Percentiles rank a stretch among this genome's conserved stretches.
Evolutionary conservation across 257 asterid genomes (phyloP).

Genomic region (Solanum gandarillasii): DNA sequence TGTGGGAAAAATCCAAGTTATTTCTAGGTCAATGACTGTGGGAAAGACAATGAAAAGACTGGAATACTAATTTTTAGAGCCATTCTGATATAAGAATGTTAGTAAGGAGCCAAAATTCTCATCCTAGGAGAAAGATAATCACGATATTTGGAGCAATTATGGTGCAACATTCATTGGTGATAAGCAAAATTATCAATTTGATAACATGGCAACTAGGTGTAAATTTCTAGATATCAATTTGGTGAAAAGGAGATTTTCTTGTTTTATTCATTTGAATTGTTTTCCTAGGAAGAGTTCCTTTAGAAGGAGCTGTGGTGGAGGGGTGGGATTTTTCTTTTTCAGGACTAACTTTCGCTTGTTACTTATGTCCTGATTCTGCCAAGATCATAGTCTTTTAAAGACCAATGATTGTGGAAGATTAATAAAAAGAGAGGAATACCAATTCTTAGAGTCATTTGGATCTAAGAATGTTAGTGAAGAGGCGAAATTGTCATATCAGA

Average conservation of each 20-base stretch:
- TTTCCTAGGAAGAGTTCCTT: not conserved
- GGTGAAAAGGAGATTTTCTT: not conserved
- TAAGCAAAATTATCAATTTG: not conserved
- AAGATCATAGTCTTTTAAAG: not conserved
- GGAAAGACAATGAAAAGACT: not conserved
- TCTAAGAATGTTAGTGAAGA: not conserved
- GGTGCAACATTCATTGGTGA: not conserved
- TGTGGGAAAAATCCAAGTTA: not conserved
- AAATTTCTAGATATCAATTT: not conserved
- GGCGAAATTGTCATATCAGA: not conserved
- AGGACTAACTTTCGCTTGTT: not conserved
- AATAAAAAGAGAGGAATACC: not conserved
- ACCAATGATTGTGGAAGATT: not conserved
- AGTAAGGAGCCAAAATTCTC: not conserved
- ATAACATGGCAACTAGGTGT: not conserved
- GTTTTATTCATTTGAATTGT: not conserved
- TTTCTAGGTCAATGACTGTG: not conserved
- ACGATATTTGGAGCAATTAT: not conserved
- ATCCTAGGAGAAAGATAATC: not conserved
- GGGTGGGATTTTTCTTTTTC: not conserved
- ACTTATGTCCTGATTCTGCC: not conserved
- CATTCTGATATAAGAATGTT: not conserved
- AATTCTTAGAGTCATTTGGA: not conserved
- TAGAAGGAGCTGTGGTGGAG: not conserved
- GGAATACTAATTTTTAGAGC: not conserved